Evolutionary conservation across 768 basidiomycete species (phyloP).

Genomic region (Myochromella boudieri): DNA sequence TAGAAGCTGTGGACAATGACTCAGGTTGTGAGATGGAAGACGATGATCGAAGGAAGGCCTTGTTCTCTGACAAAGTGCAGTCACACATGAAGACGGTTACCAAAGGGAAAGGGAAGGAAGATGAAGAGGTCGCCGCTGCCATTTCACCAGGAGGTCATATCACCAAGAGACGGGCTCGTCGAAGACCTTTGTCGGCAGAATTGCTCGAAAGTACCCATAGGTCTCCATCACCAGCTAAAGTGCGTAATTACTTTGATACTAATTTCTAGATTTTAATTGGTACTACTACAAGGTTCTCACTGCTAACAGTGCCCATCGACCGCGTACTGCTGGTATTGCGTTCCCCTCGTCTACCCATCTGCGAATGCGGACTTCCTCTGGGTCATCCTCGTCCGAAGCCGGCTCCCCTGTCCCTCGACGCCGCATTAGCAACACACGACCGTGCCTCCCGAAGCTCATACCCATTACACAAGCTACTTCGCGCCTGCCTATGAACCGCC

Average conservation of each 20-base stretch:
- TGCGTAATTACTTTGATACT: slow-evolving; percentile 23
- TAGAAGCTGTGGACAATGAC: slow-evolving; percentile 41
- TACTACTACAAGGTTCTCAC: slow-evolving; percentile 1
- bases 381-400: slow-evolving; percentile 45
- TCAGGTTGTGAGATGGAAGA: slow-evolving; percentile 53
- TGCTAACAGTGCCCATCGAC: slow-evolving; percentile 4
- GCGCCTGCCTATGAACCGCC: slow-evolving; percentile 45
- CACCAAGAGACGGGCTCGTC: slow-evolving; percentile 71
- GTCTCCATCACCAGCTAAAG: slow-evolving; percentile 42
- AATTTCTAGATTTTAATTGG: neutral
- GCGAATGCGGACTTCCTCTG: slow-evolving; percentile 36
- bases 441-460: slow-evolving; percentile 20
- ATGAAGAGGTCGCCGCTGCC: slow-evolving; percentile 63
- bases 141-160: slow-evolving; percentile 79
- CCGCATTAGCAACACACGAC: slow-evolving; percentile 43
- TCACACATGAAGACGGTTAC: slow-evolving; percentile 18
- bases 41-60: slow-evolving; percentile 32
- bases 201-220: slow-evolving; percentile 51
- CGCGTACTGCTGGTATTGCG: slow-evolving; percentile 21
- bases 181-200: slow-evolving; percentile 69
- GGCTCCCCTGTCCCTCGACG: slow-evolving; percentile 57
- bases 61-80: slow-evolving; percentile 30
- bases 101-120: slow-evolving; percentile 43
- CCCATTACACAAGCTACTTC: slow-evolving; percentile 10
- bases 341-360: slow-evolving; percentile 42